Percentiles rank a stretch among this genome's conserved stretches.
Evolutionary conservation across 1,284 basidiomycete genomes (phyloP).

Genomic region (Kalmanozyma brasiliensis): DNA sequence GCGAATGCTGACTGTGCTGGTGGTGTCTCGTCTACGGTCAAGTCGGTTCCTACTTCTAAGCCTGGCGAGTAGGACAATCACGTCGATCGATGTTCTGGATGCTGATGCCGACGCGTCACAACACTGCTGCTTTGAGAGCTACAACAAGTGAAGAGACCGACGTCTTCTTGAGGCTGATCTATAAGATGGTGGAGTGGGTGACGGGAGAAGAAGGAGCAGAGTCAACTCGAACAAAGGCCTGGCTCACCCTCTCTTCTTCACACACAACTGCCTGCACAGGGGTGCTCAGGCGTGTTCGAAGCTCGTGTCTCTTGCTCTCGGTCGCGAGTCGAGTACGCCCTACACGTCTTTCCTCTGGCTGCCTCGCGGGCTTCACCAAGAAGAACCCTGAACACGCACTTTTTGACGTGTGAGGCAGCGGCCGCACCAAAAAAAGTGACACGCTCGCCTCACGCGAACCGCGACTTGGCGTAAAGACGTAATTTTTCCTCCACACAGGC

Average conservation of each 20-base stretch:
- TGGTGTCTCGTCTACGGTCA: neutral
- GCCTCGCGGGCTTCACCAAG: neutral
- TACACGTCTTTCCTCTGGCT: conserved; percentile 1
- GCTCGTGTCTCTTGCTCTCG: conserved; percentile 1
- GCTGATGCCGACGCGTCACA: no score
- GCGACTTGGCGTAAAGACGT: conserved; percentile 37
- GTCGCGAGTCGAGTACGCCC: conserved; percentile 12
- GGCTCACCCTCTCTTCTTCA: no score
- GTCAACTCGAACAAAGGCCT: neutral
- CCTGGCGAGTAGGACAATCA: neutral
- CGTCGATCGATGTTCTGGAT: neutral
- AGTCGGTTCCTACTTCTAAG: neutral
- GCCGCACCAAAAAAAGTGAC: conserved; percentile 13
- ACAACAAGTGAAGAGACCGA: neutral
- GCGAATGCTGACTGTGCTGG: neutral
- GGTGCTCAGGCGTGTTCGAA: no score
- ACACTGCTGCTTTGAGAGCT: no score
- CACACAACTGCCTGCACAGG: no score
- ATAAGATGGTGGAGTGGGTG: neutral
- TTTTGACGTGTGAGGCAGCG: conserved; percentile 17
- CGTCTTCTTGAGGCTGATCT: neutral
- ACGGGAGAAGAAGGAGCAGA: neutral
- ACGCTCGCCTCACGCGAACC: conserved; percentile 37
- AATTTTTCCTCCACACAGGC: conserved; percentile 19
- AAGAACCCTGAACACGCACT: conserved; percentile 21